Evolutionary conservation across 306 rosid genomes (phyloP).

Genomic region (Sechiopsis laciniata): DNA sequence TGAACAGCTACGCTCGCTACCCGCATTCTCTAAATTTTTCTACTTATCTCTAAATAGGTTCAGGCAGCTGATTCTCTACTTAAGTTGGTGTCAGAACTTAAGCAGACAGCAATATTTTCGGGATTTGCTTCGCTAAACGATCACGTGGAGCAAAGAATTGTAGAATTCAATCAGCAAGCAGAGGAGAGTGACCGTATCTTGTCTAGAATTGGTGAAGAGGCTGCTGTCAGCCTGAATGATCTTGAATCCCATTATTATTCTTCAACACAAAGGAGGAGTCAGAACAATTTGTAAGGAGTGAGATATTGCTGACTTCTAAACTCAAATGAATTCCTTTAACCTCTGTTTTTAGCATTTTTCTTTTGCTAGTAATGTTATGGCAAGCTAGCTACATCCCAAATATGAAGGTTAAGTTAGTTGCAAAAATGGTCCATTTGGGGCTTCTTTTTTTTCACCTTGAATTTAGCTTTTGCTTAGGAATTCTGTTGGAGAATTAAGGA

Average conservation of each 20-base stretch:
- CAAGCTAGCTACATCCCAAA: background rate
- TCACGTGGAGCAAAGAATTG: conserved; percentile 72
- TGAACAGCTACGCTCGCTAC: background rate
- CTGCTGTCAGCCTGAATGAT: conserved; percentile 75
- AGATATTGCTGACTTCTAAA: conserved; percentile 2
- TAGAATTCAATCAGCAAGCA: conserved; percentile 59
- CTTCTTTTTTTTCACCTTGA: too few species aligned
- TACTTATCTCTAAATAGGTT: conserved; percentile 33
- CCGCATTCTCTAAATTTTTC: background rate
- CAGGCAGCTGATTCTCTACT: conserved; percentile 82
- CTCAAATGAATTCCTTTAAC: background rate
- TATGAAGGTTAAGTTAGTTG: too few species aligned
- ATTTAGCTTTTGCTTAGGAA: too few species aligned
- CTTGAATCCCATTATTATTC: conserved; percentile 76
- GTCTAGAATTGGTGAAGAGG: conserved; percentile 76
- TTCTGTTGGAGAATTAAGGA: too few species aligned
- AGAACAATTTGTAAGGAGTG: conserved; percentile 10
- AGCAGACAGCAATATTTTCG: conserved; percentile 88
- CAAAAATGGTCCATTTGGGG: too few species aligned
- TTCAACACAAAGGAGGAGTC: conserved; percentile 38
- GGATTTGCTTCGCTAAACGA: conserved; percentile 92
- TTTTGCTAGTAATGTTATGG: background rate
- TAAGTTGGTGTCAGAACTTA: conserved; percentile 73
- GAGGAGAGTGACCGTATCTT: conserved; percentile 56
- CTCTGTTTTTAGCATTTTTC: background rate